A percentile compares a stretch with the other conserved stretches of the same genome.
Evolutionary conservation across 148 eudicot species (phyloP).

Genomic region (Rhododendron williamsianum): DNA sequence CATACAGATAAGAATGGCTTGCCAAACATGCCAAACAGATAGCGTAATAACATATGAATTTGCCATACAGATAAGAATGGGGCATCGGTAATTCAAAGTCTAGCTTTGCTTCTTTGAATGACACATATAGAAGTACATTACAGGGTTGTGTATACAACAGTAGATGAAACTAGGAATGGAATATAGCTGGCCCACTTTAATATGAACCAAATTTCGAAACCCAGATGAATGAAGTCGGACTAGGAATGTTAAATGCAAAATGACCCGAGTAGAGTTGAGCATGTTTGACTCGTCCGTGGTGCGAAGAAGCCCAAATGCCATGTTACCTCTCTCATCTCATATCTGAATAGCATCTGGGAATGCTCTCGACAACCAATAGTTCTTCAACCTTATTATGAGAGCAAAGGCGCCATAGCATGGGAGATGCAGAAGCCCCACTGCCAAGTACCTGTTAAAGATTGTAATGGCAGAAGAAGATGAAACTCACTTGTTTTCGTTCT

Average conservation of each 20-base stretch:
- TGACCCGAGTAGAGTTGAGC: not conserved
- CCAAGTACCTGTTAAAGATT: constrained; percentile 46
- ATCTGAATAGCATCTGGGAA: constrained; percentile 18
- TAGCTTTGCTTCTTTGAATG: not conserved
- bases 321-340: not conserved
- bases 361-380: constrained; percentile 39
- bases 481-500: not conserved
- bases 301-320: not conserved
- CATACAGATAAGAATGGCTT: not conserved
- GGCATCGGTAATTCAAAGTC: not conserved
- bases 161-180: not conserved
- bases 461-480: not conserved
- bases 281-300: not conserved
- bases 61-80: not conserved
- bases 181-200: not conserved
- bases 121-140: not conserved
- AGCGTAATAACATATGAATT: not conserved
- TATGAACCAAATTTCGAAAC: not conserved
- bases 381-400: constrained; percentile 46
- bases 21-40: not conserved
- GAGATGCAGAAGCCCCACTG: constrained; percentile 50
- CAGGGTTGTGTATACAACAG: not conserved
- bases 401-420: constrained; percentile 56
- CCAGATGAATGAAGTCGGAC: not conserved
- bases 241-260: not conserved